Conservation (phyloP, 495 filamentous ascomycete species). For the Penicillium lagena region DNA sequence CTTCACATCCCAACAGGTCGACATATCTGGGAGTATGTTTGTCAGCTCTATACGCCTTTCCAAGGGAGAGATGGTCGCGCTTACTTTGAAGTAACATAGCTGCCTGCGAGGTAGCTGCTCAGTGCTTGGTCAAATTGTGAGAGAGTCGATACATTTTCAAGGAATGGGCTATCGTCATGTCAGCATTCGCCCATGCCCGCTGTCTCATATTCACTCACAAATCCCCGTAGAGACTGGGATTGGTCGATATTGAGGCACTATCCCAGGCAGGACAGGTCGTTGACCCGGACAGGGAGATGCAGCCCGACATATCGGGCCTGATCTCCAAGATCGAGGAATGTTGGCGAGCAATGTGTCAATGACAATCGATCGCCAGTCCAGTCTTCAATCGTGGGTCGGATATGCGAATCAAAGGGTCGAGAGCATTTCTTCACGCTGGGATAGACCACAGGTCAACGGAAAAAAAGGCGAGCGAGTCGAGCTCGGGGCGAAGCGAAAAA, state of each 20-base stretch:
- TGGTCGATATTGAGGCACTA: conserved; percentile 73
- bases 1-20: conserved; percentile 69
- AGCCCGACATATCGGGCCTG: conserved; percentile 40
- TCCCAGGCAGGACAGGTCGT: conserved; percentile 79
- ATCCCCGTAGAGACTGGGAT: conserved; percentile 51
- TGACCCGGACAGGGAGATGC: conserved; percentile 75
- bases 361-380: conserved; percentile 4
- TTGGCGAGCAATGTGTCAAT: conserved; percentile 20
- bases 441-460: conserved; percentile 15
- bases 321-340: conserved; percentile 6
- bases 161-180: conserved; percentile 64
- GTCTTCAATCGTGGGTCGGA: conserved; percentile 8
- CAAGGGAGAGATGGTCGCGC: conserved; percentile 8
- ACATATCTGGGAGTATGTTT: conserved; percentile 20
- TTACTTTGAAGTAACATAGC: conserved; percentile 72
- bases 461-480: conserved; percentile 8
- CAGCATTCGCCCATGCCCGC: conserved; percentile 12
- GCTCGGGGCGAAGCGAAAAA: conserved; percentile 1
- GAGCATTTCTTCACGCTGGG: background rate
- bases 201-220: conserved; percentile 58
- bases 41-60: no score
- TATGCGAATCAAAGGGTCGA: background rate
- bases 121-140: conserved; percentile 74
- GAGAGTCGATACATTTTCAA: conserved; percentile 70
- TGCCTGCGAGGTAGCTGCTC: conserved; percentile 62